Evolutionary conservation across 2,329 filamentous ascomycete species (phyloP).

Genomic region (Tolypocladium cylindrosporum): DNA sequence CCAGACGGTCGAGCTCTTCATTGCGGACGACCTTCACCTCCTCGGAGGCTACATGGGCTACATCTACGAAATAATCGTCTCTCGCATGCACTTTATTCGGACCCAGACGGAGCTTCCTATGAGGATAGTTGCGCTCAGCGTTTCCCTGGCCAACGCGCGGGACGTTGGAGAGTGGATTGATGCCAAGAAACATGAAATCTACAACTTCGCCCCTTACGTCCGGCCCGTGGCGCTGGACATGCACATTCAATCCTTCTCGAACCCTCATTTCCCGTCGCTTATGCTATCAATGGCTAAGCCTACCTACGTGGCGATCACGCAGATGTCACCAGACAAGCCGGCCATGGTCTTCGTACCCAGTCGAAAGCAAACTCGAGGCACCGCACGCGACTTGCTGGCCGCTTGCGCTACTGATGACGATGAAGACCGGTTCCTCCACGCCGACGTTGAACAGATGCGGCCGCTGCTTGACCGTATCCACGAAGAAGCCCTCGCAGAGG

Average conservation of each 20-base stretch:
- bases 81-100: conserved; percentile 92
- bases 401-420: conserved; percentile 82
- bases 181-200: conserved; percentile 94
- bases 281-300: conserved; percentile 99
- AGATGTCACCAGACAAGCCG: conserved; percentile 81
- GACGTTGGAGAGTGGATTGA: conserved; percentile 98
- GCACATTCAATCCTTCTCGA: conserved; percentile 89
- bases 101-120: conserved; percentile 76
- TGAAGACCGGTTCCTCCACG: conserved; percentile 87
- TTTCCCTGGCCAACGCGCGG: conserved; percentile 83
- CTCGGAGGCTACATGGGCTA: conserved; percentile 79
- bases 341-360: conserved; percentile 87
- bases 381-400: conserved; percentile 78
- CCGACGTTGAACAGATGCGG: conserved; percentile 69
- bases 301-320: conserved; percentile 77
- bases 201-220: conserved; percentile 93
- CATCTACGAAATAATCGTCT: conserved; percentile 93
- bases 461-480: conserved; percentile 76
- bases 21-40: conserved; percentile 92
- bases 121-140: conserved; percentile 81
- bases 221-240: conserved; percentile 84
- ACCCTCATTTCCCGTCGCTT: conserved; percentile 92
- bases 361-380: conserved; percentile 83
- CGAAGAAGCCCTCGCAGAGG: conserved; percentile 79
- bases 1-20: conserved; percentile 79